phyloP scores from a whole-genome alignment of 2,329 filamentous ascomycete species.

The Domatiomyces catenatus region DNA sequence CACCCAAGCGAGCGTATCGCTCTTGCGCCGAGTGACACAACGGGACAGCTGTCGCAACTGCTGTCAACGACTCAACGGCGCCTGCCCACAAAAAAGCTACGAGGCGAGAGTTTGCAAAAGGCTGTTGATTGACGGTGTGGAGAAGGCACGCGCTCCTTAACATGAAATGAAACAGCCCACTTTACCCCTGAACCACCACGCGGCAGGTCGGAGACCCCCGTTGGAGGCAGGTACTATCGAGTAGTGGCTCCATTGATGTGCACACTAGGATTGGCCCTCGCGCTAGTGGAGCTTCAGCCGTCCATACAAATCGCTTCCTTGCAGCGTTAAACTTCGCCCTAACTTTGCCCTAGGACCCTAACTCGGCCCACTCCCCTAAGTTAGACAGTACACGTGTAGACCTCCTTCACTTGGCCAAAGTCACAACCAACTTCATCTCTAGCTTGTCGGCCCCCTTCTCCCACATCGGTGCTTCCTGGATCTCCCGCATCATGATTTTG shows the following conservation, averaged over 20 bases:
- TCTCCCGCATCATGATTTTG: conserved; percentile 8
- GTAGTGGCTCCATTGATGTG: too few species aligned
- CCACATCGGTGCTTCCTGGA: conserved; percentile 11
- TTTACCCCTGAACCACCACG: background rate
- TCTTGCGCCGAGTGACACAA: background rate
- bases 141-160: background rate
- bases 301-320: too few species aligned
- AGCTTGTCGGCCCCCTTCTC: conserved; percentile 1
- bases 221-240: background rate
- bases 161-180: background rate
- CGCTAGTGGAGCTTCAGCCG: too few species aligned
- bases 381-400: too few species aligned
- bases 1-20: background rate
- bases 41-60: background rate
- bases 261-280: too few species aligned
- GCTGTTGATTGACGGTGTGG: too few species aligned
- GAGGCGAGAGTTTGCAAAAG: background rate
- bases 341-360: too few species aligned
- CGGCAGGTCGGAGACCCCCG: background rate
- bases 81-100: background rate
- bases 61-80: too few species aligned
- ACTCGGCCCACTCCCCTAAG: too few species aligned
- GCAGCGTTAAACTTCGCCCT: too few species aligned
- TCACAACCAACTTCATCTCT: background rate
- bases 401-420: too few species aligned